Evolutionary conservation across 169 alveolate species (phyloP), one percentile per base, ranked within the genome.

Genomic region (Cyclospora cayetanensis): DNA sequence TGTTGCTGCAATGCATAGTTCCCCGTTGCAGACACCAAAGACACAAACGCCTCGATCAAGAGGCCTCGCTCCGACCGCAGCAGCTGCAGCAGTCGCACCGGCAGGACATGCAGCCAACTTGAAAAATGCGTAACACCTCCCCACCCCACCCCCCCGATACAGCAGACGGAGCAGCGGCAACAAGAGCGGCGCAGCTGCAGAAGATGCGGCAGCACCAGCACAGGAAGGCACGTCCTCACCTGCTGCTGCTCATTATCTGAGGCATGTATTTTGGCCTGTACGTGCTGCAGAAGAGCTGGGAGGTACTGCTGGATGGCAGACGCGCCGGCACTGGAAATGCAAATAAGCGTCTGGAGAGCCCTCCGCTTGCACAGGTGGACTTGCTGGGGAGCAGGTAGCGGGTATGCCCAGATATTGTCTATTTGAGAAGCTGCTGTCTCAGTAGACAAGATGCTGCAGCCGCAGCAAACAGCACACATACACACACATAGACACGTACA

Each of bases 271-370:
- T 72, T 66, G 29, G 35, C 52, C 53, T 86, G 92, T 18, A 86
- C 76, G 55, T 86, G 92, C 76, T 86, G 92, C 41, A 86, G 86
- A 74, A 86, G 60, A 74, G 70, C 60, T 53, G 63, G 86, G 31
- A 86, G 60, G 39, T 68, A 86, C 15, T 70, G 82, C 55, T 42
- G 52, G 43, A 86, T 53, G 34, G 37, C 85, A 0, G 43, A 53
- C 0, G 92, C 43, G 15, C 63, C 79, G 20, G 85, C 25, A 27
- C 70, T 70, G 37, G 76, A 46, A 3, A 86, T 31, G 9, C 53
- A 86, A 2, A 86, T 86, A 20, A 86, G 76, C 5, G 92, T 86
- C 55, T 86, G 79, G 42, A 86, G 74, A 0, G 92, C 72, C 27
- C 92, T 84, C 9, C 92, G 84, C 1, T 60, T 50, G 42, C 92